phyloP scores from a whole-genome alignment of 176 grass and related monocot genomes.

The Otatea glauca region DNA sequence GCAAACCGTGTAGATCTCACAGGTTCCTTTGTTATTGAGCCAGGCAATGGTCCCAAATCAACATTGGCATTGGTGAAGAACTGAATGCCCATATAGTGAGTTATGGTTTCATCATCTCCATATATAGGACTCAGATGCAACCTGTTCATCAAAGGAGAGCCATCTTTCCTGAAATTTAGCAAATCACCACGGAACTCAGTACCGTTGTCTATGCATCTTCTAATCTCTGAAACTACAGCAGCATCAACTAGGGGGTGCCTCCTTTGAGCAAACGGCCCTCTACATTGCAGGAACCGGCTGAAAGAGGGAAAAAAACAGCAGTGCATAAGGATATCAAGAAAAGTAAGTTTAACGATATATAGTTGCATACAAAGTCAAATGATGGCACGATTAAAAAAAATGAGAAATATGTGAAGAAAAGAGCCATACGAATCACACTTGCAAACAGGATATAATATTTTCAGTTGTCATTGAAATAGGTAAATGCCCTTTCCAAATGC shows the following conservation, averaged over 20 bases:
- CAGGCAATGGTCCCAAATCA: conserved; percentile 59
- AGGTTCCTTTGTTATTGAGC: conserved; percentile 50
- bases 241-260: conserved; percentile 90
- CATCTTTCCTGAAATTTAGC: conserved; percentile 93
- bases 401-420: neutral
- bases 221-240: conserved; percentile 71
- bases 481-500: neutral
- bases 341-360: conserved; percentile 15
- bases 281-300: conserved; percentile 94
- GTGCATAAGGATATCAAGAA: conserved; percentile 20
- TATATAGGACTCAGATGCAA: conserved; percentile 80
- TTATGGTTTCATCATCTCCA: conserved; percentile 75
- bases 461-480: neutral
- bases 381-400: neutral
- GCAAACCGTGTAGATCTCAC: conserved; percentile 38
- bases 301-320: conserved; percentile 45
- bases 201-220: conserved; percentile 73
- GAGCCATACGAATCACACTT: neutral
- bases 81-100: conserved; percentile 93
- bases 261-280: conserved; percentile 80
- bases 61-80: conserved; percentile 70
- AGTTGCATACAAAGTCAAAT: neutral
- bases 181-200: conserved; percentile 78
- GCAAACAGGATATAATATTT: conserved; percentile 8
- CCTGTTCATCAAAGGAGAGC: conserved; percentile 74